These are phyloP conservation scores for Candida methanosorbosa DNA, from an alignment of 805 yeast species.

Conservation along the genomic window DNA sequence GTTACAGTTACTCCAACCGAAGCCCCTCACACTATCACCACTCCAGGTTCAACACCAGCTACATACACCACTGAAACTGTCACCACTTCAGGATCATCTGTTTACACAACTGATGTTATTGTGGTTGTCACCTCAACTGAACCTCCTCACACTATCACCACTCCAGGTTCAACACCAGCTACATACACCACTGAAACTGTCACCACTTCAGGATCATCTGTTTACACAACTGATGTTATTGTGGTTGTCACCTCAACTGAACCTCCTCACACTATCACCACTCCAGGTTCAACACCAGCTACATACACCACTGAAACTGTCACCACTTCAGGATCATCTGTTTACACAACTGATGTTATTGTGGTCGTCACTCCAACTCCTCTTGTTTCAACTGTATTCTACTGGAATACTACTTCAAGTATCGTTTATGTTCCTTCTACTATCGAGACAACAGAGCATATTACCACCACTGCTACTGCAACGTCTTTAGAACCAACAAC, in stretches of 20 bases:
- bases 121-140: slow-evolving; percentile 1
- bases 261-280: background rate
- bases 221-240: background rate
- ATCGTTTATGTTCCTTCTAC: background rate
- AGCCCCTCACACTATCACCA: background rate
- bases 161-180: background rate
- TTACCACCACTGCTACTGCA: background rate
- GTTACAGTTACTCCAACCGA: background rate
- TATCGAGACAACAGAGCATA: background rate
- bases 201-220: background rate
- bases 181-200: background rate
- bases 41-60: background rate
- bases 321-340: background rate
- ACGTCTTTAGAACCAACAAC: background rate
- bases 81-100: background rate
- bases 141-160: background rate
- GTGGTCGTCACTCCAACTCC: background rate
- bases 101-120: background rate
- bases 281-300: background rate
- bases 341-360: background rate
- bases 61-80: background rate
- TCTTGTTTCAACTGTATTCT: background rate
- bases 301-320: background rate
- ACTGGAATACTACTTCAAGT: background rate
- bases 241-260: background rate